Base-by-base conservation (phyloP, 2,329 filamentous ascomycete species). In the Colletotrichum graminicola region DNA sequence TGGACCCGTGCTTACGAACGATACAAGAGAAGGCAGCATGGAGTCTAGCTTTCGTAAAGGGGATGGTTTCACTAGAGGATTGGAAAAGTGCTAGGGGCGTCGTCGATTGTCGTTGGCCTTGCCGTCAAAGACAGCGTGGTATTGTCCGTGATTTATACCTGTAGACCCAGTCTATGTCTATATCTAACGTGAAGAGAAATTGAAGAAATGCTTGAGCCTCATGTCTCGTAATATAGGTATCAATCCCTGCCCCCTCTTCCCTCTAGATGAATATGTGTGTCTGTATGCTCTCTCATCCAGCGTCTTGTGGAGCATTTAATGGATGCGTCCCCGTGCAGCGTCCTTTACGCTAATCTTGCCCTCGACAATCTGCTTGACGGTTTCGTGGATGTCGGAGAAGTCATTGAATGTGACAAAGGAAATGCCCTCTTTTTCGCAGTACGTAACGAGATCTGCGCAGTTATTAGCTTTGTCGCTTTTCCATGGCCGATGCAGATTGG, bases 401-500 rank as follows among this genome's bases (percentile, higher is more conserved):
- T 95, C 90, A 76, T 93, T 87, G 80, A 98, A 98, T 3, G 93
- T 90, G 18, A 93, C 95, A 80, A 97, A 98, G 0, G 95, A 94
- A 26, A 97, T 91, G 12, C 92, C 89, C 80, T 97, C 90, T 66
- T 90, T 90, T 76, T 95, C 92, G 79, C 95, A 98, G 83, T 94
- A 98, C 18, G 88, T 90, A 74, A 98, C 92, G 67, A 98, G 88
- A 81, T 98, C 94, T 94, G 41, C 51, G 3, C 0, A 61, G 67
- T 52, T 23, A 59, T 75, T 36, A 77, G 73, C 36, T 51, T 56
- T 21, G n/a, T 14, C 18, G 52, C 6, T 34, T n/a, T 29, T 12
- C 5, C 3, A 12, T 29, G 16, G 18, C 26, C 52, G 39, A 32
- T 23, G 23, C 34, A 18, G 41, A 11, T 6, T 39, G 1, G 32